A percentile compares a stretch with the other conserved stretches of the same genome.
Conservation (phyloP, 2,329 filamentous ascomycete genomes). For the Neopestalotiopsis sp. region DNA sequence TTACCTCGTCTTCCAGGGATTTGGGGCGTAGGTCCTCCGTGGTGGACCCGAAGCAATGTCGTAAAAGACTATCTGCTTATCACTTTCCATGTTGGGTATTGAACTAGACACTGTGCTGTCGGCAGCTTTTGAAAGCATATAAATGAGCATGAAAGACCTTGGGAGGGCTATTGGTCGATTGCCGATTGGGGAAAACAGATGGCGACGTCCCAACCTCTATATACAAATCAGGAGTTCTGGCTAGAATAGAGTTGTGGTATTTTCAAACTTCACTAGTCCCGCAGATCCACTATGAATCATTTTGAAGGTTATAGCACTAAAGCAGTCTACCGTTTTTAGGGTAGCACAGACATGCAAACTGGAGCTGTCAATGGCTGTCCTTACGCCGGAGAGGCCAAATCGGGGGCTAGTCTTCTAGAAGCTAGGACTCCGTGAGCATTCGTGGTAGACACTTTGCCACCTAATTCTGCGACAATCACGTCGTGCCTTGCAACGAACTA, state of each 20-base stretch:
- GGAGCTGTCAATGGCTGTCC: no score
- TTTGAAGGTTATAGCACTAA: not conserved
- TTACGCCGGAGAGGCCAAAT: not conserved
- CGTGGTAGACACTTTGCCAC: not conserved
- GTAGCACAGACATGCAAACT: no score
- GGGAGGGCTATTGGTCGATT: not conserved
- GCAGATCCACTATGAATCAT: not conserved
- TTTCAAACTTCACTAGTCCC: not conserved
- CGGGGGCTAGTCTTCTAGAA: not conserved
- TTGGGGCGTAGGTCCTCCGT: slow-evolving; percentile 32
- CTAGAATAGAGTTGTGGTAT: not conserved
- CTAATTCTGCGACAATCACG: not conserved
- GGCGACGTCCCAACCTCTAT: not conserved
- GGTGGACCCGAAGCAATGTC: slow-evolving; percentile 47
- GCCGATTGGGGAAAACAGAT: not conserved
- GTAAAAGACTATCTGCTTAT: slow-evolving; percentile 42
- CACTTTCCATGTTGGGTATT: not conserved
- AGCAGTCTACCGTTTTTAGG: no score
- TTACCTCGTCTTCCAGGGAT: slow-evolving; percentile 37
- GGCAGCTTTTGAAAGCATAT: not conserved
- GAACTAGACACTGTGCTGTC: not conserved
- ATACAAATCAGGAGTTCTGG: not conserved
- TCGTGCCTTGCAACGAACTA: not conserved
- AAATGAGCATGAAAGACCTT: not conserved
- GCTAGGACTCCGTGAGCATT: not conserved